A percentile compares a stretch with the other conserved stretches of the same genome.
phyloP scores from a whole-genome alignment of 2,329 filamentous ascomycete genomes.

The Cordyceps pruinosa region DNA sequence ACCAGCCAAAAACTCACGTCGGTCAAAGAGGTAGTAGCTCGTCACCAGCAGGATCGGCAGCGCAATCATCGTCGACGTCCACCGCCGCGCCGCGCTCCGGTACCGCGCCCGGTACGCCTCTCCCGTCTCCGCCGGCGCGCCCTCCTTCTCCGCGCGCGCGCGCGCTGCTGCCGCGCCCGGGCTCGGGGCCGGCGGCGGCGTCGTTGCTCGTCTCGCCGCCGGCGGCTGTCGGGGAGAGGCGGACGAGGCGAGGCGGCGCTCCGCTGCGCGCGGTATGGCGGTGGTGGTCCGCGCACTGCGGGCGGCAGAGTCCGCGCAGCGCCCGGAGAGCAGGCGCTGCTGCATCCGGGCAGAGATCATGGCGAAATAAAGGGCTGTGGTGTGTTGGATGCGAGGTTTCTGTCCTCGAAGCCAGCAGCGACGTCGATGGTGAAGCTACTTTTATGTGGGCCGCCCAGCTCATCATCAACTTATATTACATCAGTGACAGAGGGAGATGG shows the following conservation, averaged over 20 bases:
- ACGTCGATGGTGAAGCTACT: background rate
- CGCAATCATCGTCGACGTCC: constrained; percentile 41
- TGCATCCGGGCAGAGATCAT: background rate
- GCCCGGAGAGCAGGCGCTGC: background rate
- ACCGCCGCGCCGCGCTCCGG: constrained; percentile 38
- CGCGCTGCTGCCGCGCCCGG: constrained; percentile 18
- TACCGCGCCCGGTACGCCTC: constrained; percentile 37
- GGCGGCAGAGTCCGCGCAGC: background rate
- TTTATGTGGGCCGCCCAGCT: background rate
- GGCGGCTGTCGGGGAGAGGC: background rate
- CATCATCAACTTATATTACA: too few relatives aligned
- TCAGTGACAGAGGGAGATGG: background rate
- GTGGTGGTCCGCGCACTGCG: background rate
- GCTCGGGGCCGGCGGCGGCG: background rate
- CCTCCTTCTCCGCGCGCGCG: constrained; percentile 18
- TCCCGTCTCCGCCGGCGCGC: constrained; percentile 17
- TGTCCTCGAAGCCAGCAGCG: too few relatives aligned
- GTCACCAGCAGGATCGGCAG: constrained; percentile 49
- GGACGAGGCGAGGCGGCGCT: background rate
- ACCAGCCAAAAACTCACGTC: constrained; percentile 33
- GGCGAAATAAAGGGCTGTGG: background rate
- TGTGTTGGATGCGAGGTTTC: background rate
- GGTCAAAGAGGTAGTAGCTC: constrained; percentile 47
- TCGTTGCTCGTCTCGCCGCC: background rate
- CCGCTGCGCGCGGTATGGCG: background rate